Evolutionary conservation across 2,329 filamentous ascomycete genomes (phyloP), one percentile per base, ranked within the genome.

Genomic region (Colletotrichum eremochloae): DNA sequence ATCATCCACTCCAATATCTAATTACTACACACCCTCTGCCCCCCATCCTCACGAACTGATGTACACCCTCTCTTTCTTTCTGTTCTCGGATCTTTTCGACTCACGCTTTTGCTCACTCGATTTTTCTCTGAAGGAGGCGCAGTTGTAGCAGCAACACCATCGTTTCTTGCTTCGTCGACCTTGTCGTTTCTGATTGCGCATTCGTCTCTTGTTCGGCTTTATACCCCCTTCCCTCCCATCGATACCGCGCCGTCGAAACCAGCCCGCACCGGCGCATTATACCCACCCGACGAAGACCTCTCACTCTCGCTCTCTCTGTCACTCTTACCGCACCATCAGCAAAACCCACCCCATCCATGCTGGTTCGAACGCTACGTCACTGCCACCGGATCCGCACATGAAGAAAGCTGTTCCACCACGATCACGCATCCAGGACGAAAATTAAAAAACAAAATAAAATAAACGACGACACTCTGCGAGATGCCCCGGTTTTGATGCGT

Each of bases 351-450:
- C 18, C 7, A n/a, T n/a, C 44, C 18, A 46, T 46, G 20, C 63
- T 46, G 68, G 53, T 46, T 46, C 60, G 65, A 46, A 66, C 36
- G 50, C 58, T 69, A 72, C 69, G 69, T 72, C 69, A 72, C 69
- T 53, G 58, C 33, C 42, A 38, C 58, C 46, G 46, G 58, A 42
- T 46, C 53, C 57, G 60, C 69, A 69, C 52, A 53, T 63, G 31
- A 71, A 72, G 38, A 62, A 7, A 56, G 33, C 53, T 7, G 53
- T 24, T 38, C 31, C 53, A 14, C 11, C 33, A 7, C 53, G 20
- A 14, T 38, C 53, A 8, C 53, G 33, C 7, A n/a, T 9, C 7
- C 1, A n/a, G 14, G 31, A 46, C 20, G n/a, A 48, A 15, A 50
- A 36, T 24, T 9, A 29, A 14, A 48, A 24, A 50, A 29, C 3